Conservation (phyloP, 75 land plant genomes). For the Picea glauca region DNA sequence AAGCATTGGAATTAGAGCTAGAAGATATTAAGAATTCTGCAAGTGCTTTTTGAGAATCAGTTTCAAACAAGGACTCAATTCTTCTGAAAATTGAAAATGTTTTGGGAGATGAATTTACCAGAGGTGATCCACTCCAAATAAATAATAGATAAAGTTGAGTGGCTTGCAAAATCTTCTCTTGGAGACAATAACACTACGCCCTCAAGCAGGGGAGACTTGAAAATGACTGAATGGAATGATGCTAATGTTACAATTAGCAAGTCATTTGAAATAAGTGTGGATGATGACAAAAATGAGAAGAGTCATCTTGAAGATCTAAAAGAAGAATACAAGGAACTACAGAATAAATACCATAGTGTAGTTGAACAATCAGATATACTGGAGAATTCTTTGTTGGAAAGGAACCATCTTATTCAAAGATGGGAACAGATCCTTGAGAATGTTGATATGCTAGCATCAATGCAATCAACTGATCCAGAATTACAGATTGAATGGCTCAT, state of each 20-base stretch:
- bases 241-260: constrained; percentile 33
- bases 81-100: constrained; percentile 80
- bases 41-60: constrained; percentile 61
- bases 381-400: constrained; percentile 73
- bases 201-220: constrained; percentile 38
- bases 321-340: constrained; percentile 53
- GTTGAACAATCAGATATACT: constrained; percentile 82
- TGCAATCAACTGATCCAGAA: constrained; percentile 57
- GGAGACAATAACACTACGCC: constrained; percentile 22
- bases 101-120: constrained; percentile 57
- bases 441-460: constrained; percentile 41
- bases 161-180: constrained; percentile 35
- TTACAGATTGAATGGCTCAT: constrained; percentile 74
- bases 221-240: constrained; percentile 31
- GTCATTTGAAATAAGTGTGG: constrained; percentile 18
- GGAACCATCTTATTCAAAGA: constrained; percentile 61
- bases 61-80: constrained; percentile 57
- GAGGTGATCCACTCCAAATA: constrained; percentile 59
- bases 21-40: constrained; percentile 77
- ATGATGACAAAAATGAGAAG: background rate
- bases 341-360: constrained; percentile 47
- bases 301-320: constrained; percentile 39
- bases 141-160: constrained; percentile 66
- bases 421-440: constrained; percentile 64
- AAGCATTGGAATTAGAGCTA: constrained; percentile 75